These are phyloP conservation scores for Apodospora peruviana DNA, from an alignment of 495 filamentous ascomycete genomes.

Conservation along the genomic window DNA sequence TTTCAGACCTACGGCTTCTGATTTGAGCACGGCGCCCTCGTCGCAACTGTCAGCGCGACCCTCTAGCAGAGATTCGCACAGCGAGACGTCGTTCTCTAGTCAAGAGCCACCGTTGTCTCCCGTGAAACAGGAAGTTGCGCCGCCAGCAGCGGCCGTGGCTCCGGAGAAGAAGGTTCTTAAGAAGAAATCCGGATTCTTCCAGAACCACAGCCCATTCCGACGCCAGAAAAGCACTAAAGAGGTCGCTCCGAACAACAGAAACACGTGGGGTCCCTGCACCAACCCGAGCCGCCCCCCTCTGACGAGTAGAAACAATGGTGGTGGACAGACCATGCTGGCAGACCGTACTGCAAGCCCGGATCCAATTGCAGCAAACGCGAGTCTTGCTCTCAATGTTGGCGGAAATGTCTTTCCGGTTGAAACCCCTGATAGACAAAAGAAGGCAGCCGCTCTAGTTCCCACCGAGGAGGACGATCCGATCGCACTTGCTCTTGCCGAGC, in stretches of 20 bases:
- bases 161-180: constrained; percentile 68
- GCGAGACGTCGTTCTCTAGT: constrained; percentile 91
- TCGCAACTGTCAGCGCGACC: constrained; percentile 60
- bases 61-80: constrained; percentile 82
- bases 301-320: constrained; percentile 12
- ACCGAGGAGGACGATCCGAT: constrained; percentile 68
- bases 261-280: constrained; percentile 51
- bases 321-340: constrained; percentile 28
- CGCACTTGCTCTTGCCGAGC: constrained; percentile 82
- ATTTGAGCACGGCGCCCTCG: constrained; percentile 66
- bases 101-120: constrained; percentile 49
- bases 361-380: constrained; percentile 86
- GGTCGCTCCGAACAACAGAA: constrained; percentile 42
- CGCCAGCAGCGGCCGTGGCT: constrained; percentile 41
- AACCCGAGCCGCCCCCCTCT: constrained; percentile 24
- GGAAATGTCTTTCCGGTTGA: constrained; percentile 95
- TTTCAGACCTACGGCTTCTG: constrained; percentile 78
- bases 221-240: constrained; percentile 92
- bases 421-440: constrained; percentile 57
- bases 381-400: constrained; percentile 91
- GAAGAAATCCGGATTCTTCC: constrained; percentile 88
- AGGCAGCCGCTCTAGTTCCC: constrained; percentile 25
- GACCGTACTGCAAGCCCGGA: constrained; percentile 61
- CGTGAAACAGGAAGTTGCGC: constrained; percentile 46
- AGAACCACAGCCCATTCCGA: constrained; percentile 82